Evolutionary conservation across 2,329 filamentous ascomycete genomes (phyloP).

Genomic region (Cadophora malorum): DNA sequence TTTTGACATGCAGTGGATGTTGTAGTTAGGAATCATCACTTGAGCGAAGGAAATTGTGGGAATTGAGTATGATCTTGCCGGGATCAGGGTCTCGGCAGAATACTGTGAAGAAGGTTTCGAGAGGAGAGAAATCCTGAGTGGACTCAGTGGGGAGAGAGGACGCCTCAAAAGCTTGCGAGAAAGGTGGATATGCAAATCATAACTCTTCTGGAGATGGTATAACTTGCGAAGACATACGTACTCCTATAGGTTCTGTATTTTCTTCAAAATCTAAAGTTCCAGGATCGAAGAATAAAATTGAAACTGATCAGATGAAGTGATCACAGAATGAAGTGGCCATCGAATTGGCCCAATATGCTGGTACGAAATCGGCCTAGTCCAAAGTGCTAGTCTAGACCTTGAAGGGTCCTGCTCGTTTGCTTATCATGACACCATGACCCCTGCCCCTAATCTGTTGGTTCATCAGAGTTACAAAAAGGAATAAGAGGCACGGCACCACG

Average conservation of each 20-base stretch:
- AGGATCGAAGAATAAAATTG: not conserved
- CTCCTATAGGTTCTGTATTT: not conserved
- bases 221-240: not conserved
- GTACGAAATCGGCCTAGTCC: not conserved
- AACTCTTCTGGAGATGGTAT: not conserved
- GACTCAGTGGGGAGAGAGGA: not conserved
- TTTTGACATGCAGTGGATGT: not conserved
- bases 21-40: not conserved
- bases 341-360: not conserved
- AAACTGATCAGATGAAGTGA: not conserved
- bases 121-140: not conserved
- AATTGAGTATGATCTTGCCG: not conserved
- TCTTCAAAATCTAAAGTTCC: not conserved
- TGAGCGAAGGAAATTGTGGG: not conserved
- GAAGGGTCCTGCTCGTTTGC: not conserved
- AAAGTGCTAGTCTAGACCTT: not conserved
- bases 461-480: not conserved
- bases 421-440: not conserved
- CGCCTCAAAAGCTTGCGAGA: not conserved
- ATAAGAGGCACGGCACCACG: not conserved
- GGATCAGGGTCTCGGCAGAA: constrained; percentile 2
- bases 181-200: not conserved
- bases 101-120: not conserved
- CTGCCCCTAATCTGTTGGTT: not conserved
- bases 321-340: no score